Percentiles rank a stretch among this genome's conserved stretches.
phyloP scores from a whole-genome alignment of 495 filamentous ascomycete species.

The Penicillium turbatum region DNA sequence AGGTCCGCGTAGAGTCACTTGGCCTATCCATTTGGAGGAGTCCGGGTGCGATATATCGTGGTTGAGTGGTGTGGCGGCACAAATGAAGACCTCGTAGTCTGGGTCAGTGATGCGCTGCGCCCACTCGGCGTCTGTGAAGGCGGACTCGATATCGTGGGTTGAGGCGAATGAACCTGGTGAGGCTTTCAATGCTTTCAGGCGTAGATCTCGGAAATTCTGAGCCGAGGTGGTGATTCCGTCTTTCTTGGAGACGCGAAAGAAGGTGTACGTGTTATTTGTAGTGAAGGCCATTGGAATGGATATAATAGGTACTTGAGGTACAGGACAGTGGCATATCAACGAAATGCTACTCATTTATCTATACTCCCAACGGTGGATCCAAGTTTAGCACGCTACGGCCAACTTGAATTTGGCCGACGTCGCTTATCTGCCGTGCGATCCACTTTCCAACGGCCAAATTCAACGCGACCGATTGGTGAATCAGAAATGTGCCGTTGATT shows the following conservation, averaged over 20 bases:
- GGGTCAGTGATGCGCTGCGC: conserved; percentile 14
- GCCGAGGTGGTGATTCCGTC: conserved; percentile 15
- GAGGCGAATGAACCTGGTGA: conserved; percentile 31
- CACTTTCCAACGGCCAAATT: background rate
- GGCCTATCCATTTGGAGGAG: conserved; percentile 29
- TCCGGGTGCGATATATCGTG: conserved; percentile 6
- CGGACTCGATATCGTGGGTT: conserved; percentile 31
- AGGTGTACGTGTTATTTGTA: conserved; percentile 11
- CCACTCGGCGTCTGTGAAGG: conserved; percentile 28
- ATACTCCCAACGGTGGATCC: background rate
- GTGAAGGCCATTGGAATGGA: conserved; percentile 1
- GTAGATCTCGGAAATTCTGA: conserved; percentile 27
- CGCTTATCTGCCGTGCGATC: background rate
- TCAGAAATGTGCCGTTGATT: too few species aligned
- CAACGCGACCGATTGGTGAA: background rate
- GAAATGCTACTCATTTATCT: background rate
- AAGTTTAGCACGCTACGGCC: conserved; percentile 1
- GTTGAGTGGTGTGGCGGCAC: conserved; percentile 21
- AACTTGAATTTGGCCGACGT: conserved; percentile 11
- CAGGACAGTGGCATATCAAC: too few species aligned
- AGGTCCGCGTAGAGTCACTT: conserved; percentile 32
- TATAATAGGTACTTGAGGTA: background rate
- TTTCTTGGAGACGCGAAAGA: conserved; percentile 19
- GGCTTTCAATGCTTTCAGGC: conserved; percentile 14
- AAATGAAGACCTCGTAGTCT: conserved; percentile 27